phyloP scores from a whole-genome alignment of 257 asterid species.

The Lycium ferocissimum region DNA sequence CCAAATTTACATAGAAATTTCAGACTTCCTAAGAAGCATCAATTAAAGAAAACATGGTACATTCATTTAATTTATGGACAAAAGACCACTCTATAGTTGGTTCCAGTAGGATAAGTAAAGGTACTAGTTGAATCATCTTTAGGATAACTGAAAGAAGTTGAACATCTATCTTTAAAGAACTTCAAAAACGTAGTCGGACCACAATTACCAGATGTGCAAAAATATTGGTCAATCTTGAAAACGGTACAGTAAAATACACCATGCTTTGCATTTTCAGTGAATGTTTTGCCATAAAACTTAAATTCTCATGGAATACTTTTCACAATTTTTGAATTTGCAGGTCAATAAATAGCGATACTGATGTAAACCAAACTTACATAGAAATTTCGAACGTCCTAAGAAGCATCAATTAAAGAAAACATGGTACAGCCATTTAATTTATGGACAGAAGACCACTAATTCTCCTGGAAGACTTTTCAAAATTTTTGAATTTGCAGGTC shows the following conservation, averaged over 20 bases:
- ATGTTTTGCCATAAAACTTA: neutral
- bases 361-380: neutral
- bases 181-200: neutral
- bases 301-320: neutral
- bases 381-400: neutral
- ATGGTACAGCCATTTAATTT: neutral
- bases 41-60: neutral
- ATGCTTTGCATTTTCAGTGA: neutral
- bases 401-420: neutral
- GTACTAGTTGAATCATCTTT: neutral
- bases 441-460: slow-evolving; percentile 14
- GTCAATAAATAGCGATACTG: neutral
- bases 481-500: neutral
- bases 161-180: slow-evolving; percentile 35
- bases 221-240: slow-evolving; percentile 23
- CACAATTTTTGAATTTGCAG: neutral
- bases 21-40: neutral
- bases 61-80: slow-evolving; percentile 16
- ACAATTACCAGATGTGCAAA: slow-evolving; percentile 31
- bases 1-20: neutral
- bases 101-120: neutral
- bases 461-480: neutral
- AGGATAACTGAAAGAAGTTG: slow-evolving; percentile 28
- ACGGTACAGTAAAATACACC: slow-evolving; percentile 27
- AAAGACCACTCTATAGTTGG: slow-evolving; percentile 12